A percentile compares a stretch with the other conserved stretches of the same genome.
Conservation (phyloP, 2,329 filamentous ascomycete species). For the Fusarium gaditjirri region DNA sequence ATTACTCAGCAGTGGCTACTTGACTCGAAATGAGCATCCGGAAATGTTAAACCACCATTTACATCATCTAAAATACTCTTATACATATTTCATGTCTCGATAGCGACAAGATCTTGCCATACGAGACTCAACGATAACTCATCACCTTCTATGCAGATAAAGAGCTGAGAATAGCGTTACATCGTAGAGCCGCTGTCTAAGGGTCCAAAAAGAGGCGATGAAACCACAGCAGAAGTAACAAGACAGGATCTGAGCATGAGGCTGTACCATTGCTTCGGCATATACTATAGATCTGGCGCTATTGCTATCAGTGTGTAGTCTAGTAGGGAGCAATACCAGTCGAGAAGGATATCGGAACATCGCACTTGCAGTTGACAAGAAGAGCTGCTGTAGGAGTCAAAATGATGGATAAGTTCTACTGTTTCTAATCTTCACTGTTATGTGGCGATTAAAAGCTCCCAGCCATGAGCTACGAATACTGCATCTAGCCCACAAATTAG, state of each 20-base stretch:
- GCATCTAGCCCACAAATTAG: neutral
- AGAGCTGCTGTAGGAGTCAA: neutral
- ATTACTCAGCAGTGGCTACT: neutral
- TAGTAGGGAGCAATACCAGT: neutral
- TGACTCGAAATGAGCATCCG: no score
- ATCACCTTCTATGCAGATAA: fast-evolving
- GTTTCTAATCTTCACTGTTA: neutral
- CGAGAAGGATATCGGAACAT: neutral
- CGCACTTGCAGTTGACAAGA: fast-evolving
- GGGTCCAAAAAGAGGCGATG: neutral
- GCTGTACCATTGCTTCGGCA: neutral
- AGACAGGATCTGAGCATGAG: neutral
- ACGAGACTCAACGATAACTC: no score
- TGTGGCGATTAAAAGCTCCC: neutral
- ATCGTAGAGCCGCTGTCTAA: neutral
- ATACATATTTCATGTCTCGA: no score
- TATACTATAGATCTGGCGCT: neutral
- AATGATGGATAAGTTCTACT: neutral
- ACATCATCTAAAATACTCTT: neutral
- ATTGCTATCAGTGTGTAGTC: neutral
- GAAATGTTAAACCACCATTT: fast-evolving
- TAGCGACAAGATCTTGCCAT: no score
- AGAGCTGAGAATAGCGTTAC: fast-evolving
- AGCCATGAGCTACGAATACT: neutral
- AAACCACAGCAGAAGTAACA: neutral